Conservation (phyloP, 1,284 basidiomycete genomes). For the Hymenochaete sp. region DNA sequence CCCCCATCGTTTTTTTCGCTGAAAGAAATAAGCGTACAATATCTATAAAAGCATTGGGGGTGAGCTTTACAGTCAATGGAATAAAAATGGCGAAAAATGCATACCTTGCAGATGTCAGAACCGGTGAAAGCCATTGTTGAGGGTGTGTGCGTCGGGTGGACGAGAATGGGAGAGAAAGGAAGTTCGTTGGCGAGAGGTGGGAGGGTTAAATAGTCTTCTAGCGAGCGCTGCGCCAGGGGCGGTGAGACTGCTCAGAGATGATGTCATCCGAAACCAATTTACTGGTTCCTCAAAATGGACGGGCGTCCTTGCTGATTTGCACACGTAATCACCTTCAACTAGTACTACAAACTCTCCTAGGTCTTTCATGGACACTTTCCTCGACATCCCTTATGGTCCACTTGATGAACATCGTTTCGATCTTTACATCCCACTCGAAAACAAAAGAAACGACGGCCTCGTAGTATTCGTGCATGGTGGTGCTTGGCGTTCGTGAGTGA, state of each 20-base stretch:
- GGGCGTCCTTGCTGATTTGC: too few species aligned
- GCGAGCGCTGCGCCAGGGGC: too few species aligned
- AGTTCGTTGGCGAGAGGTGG: too few species aligned
- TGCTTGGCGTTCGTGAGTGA: constrained; percentile 64
- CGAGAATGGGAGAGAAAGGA: constrained; percentile 15
- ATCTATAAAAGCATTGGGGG: constrained; percentile 23
- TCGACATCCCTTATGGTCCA: constrained; percentile 11
- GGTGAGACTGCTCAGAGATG: too few species aligned
- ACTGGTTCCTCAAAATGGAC: too few species aligned
- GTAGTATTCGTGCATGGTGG: constrained; percentile 67
- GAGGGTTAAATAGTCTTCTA: too few species aligned
- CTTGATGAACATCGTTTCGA: constrained; percentile 23
- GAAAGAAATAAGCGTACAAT: constrained; percentile 30
- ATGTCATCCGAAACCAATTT: too few species aligned
- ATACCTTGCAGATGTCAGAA: constrained; percentile 68
- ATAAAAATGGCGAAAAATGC: constrained; percentile 16
- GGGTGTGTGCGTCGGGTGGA: too few species aligned
- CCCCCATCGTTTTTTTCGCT: constrained; percentile 3
- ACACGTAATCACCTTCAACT: too few species aligned
- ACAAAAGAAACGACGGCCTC: too few species aligned
- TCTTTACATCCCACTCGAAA: too few species aligned
- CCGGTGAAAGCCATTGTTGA: constrained; percentile 60
- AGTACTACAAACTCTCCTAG: too few species aligned
- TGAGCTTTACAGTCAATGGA: not conserved
- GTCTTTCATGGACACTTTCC: constrained; percentile 1